Evolutionary conservation across 2,329 filamentous ascomycete genomes (phyloP), one percentile per base, ranked within the genome.

Genomic region (Diaporthe caulivora): DNA sequence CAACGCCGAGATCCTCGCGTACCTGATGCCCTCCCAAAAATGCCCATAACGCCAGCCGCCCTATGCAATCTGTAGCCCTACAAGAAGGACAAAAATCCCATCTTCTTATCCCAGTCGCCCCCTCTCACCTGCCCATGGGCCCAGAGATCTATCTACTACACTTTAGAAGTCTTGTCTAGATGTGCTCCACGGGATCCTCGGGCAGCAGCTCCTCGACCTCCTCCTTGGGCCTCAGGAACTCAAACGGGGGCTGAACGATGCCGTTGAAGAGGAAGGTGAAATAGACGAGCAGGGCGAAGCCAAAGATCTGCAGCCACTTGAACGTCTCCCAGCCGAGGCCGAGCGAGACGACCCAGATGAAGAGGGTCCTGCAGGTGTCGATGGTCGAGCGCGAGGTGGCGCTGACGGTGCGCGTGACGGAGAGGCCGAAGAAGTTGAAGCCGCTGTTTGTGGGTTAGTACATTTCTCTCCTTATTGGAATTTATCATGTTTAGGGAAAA

Each of bases 361-460:
- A 98, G 1, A 99, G 90, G 0, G 97, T 99, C 53, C 96, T 92
- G 87, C 95, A 98, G 1, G 97, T 99, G 83, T 99, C 97, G 79
- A 99, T 98, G 42, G 96, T 98, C 42, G 95, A 97, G 75, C 97
- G 92, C 1, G 96, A 95, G 0, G 97, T 99, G 15, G 97, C 97
- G 76, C 94, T 97, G 77, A 99, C 95, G 75, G 85, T 92, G 74
- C 94, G 91, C 0, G 97, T 99, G 11, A 99, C 96, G 0, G 94
- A 97, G 13, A 99, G 90, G 10, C 97, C 97, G 83, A 99, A 99
- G 87, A 97, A 99, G 85, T 99, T 99, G 90, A 98, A 99, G 70
- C 96, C 95, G 76, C 95, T 97, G 76, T 42, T 15, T 57, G 13
- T 55, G 9, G 18, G 40, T 77, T 75, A 75, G 55, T n/a, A 40